phyloP scores from a whole-genome alignment of 2,329 filamentous ascomycete genomes.

The Pseudogymnoascus pannorum region DNA sequence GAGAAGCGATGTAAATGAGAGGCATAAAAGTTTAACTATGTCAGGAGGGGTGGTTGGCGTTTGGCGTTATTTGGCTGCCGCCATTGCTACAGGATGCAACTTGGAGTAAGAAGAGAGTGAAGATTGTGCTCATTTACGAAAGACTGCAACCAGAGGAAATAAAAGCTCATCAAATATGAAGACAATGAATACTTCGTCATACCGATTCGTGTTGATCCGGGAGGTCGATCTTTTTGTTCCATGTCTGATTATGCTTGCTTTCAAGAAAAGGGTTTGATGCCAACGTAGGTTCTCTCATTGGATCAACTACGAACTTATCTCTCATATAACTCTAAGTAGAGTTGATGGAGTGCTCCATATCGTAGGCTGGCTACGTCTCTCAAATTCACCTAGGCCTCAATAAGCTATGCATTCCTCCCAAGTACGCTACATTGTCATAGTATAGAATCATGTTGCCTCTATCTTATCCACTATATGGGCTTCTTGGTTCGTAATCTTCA shows the following conservation, averaged over 20 bases:
- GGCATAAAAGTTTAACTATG: background rate
- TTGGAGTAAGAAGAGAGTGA: constrained; percentile 6
- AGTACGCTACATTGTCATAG: background rate
- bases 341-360: background rate
- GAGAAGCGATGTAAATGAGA: constrained; percentile 89
- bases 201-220: background rate
- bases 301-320: background rate
- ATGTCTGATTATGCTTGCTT: background rate
- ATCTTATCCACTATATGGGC: background rate
- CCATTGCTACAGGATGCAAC: constrained; percentile 6
- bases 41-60: background rate
- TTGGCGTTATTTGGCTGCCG: constrained; percentile 8
- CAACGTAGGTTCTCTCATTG: background rate
- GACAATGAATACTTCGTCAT: background rate
- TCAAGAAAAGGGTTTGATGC: background rate
- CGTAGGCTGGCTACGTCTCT: background rate
- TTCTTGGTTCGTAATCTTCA: background rate
- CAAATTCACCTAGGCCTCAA: background rate
- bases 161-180: constrained; percentile 5
- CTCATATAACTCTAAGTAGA: background rate
- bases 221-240: background rate
- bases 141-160: constrained; percentile 7
- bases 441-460: background rate
- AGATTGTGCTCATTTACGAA: background rate
- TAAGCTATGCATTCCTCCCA: background rate